Percentiles rank a stretch among this genome's conserved stretches.
These are phyloP conservation scores for Tieghemiomyces parasiticus DNA, from an alignment of 192 early-diverging fungal genomes.

Conservation along the genomic window DNA sequence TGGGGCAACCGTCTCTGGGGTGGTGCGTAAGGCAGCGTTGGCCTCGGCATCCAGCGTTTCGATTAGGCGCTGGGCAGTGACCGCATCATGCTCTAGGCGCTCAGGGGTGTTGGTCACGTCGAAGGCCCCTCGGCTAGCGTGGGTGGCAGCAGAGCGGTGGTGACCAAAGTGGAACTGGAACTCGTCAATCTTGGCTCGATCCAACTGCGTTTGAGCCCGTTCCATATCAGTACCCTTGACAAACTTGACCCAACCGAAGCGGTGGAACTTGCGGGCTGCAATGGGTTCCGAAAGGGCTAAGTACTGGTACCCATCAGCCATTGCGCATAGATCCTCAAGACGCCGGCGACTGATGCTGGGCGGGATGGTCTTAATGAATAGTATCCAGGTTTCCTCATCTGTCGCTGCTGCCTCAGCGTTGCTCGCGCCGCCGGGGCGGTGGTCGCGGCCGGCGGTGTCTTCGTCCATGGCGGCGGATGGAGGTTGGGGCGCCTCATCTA, in stretches of 20 bases:
- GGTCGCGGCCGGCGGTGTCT: conserved; percentile 12
- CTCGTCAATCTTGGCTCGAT: conserved; percentile 36
- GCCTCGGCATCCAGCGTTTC: conserved; percentile 34
- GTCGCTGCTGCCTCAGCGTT: conserved; percentile 15
- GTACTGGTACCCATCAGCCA: conserved; percentile 67
- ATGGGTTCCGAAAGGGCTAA: conserved; percentile 76
- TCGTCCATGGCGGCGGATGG: conserved; percentile 18
- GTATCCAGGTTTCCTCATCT: conserved; percentile 29
- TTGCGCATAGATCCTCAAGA: conserved; percentile 44
- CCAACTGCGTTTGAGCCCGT: conserved; percentile 41
- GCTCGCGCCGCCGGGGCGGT: conserved; percentile 20
- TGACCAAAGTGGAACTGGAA: conserved; percentile 33
- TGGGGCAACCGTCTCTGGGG: conserved; percentile 15
- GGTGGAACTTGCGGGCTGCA: conserved; percentile 65
- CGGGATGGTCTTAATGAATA: conserved; percentile 77
- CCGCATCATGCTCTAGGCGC: conserved; percentile 60
- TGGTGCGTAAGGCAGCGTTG: conserved; percentile 13
- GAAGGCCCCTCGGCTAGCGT: conserved; percentile 39
- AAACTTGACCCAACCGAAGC: conserved; percentile 89
- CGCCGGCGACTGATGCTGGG: conserved; percentile 42
- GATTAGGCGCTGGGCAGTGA: conserved; percentile 38
- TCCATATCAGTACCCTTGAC: conserved; percentile 72
- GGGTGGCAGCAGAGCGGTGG: conserved; percentile 20
- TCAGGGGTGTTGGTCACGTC: conserved; percentile 50
- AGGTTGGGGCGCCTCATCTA: conserved; percentile 40